Percentiles rank a stretch among this genome's conserved stretches.
phyloP scores from a whole-genome alignment of 371 early-diverging fungal genomes.

The Polyrhizophydium stewartii region DNA sequence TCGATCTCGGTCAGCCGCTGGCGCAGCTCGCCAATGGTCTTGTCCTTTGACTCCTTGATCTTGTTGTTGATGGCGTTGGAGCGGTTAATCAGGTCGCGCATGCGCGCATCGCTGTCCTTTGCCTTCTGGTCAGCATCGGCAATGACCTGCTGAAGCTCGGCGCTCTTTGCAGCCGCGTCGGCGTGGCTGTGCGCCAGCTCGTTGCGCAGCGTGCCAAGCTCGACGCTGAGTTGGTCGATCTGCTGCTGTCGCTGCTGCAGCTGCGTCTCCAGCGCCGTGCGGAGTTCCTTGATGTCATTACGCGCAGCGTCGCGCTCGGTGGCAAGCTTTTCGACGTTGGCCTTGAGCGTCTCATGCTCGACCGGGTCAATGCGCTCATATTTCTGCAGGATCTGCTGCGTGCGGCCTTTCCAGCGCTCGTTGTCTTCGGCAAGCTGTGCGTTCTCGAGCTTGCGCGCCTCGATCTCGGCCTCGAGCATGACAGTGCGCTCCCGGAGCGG shows the following conservation, averaged over 20 bases:
- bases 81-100: background rate
- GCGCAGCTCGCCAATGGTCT: background rate
- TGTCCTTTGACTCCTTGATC: background rate
- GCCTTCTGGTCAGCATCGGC: background rate
- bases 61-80: background rate
- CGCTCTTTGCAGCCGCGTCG: too few relatives aligned
- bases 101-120: background rate
- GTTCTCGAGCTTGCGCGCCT: slow-evolving; percentile 38
- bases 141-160: background rate
- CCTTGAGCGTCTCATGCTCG: slow-evolving; percentile 35
- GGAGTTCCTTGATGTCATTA: background rate
- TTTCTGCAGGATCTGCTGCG: slow-evolving; percentile 55
- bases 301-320: background rate
- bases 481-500: slow-evolving; percentile 48
- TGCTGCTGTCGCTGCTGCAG: slow-evolving; percentile 1
- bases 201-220: too few relatives aligned
- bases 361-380: slow-evolving; percentile 52
- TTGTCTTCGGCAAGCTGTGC: slow-evolving; percentile 45
- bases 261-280: background rate
- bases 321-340: slow-evolving; percentile 13
- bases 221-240: too few relatives aligned
- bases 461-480: slow-evolving; percentile 56
- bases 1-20: background rate
- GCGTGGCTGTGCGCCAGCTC: too few relatives aligned
- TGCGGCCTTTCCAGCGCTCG: slow-evolving; percentile 55